A percentile compares a stretch with the other conserved stretches of the same genome.
Evolutionary conservation across 345 rosid species (phyloP).

Genomic region (Linum tenue): DNA sequence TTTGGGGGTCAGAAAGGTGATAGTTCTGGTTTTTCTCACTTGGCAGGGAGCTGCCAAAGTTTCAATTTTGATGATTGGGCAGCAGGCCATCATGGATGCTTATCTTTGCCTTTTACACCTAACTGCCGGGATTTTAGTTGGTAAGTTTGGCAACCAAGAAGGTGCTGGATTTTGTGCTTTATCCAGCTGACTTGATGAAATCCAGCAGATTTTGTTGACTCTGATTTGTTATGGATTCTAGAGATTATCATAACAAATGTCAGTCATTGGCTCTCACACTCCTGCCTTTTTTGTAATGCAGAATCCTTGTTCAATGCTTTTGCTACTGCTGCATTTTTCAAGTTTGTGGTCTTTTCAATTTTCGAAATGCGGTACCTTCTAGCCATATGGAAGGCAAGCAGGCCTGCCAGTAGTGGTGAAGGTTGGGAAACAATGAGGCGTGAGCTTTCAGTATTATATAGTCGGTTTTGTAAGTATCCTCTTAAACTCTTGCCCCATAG

Average conservation of each 20-base stretch:
- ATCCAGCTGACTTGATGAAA: neutral
- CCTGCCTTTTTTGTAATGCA: slow-evolving; percentile 29
- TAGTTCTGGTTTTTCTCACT: slow-evolving; percentile 14
- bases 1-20: slow-evolving; percentile 12
- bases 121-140: slow-evolving; percentile 92
- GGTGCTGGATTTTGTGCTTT: slow-evolving; percentile 2
- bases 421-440: slow-evolving; percentile 99
- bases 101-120: slow-evolving; percentile 94
- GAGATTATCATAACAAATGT: neutral
- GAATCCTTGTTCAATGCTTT: slow-evolving; percentile 96
- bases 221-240: neutral
- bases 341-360: slow-evolving; percentile 93
- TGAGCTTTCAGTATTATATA: slow-evolving; percentile 82
- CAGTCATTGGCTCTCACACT: neutral
- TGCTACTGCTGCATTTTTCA: slow-evolving; percentile 98
- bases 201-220: no score
- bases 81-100: slow-evolving; percentile 98
- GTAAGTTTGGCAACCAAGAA: slow-evolving; percentile 30
- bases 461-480: slow-evolving; percentile 86
- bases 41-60: slow-evolving; percentile 97
- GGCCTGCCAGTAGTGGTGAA: slow-evolving; percentile 83
- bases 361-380: slow-evolving; percentile 99
- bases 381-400: slow-evolving; percentile 92
- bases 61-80: slow-evolving; percentile 87
- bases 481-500: neutral